A percentile compares a stretch with the other conserved stretches of the same genome.
Conservation (phyloP, 768 basidiomycete species). For the Megacollybia marginata region DNA sequence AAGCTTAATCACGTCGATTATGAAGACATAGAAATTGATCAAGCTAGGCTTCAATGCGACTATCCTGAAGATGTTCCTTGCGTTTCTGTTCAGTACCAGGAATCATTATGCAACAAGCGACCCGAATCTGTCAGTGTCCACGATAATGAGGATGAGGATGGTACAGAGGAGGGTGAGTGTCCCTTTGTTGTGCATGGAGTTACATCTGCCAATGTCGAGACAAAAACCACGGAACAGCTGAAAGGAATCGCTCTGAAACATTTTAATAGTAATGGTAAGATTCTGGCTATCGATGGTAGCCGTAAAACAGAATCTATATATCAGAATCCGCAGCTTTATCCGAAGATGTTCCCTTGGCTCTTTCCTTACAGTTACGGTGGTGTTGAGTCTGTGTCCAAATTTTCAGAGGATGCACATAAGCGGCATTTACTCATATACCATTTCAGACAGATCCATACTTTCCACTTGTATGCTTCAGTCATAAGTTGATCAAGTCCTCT, state of each 20-base stretch:
- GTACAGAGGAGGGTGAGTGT: constrained; percentile 24
- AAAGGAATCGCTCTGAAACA: constrained; percentile 22
- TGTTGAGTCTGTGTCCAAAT: constrained; percentile 1
- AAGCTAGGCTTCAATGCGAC: constrained; percentile 12
- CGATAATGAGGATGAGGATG: no score
- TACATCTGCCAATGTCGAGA: constrained; percentile 15
- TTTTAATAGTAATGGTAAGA: constrained; percentile 12
- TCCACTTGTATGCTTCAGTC: constrained; percentile 23
- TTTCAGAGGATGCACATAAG: constrained; percentile 18
- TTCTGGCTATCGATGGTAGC: constrained; percentile 21
- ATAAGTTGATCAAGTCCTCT: constrained; percentile 19
- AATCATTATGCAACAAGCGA: background rate
- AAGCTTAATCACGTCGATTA: constrained; percentile 28
- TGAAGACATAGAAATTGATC: constrained; percentile 20
- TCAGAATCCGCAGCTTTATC: background rate
- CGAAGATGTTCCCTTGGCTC: constrained; percentile 27
- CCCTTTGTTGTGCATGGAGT: constrained; percentile 31
- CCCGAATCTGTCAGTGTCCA: constrained; percentile 4
- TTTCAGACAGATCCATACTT: no score
- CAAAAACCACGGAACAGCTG: no score
- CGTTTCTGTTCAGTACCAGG: no score
- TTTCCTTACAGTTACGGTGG: constrained; percentile 31
- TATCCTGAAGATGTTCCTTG: no score
- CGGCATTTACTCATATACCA: constrained; percentile 15
- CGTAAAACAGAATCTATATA: background rate